Base-by-base conservation (phyloP, 805 yeast species). In the Cephaloascus fragrans region DNA sequence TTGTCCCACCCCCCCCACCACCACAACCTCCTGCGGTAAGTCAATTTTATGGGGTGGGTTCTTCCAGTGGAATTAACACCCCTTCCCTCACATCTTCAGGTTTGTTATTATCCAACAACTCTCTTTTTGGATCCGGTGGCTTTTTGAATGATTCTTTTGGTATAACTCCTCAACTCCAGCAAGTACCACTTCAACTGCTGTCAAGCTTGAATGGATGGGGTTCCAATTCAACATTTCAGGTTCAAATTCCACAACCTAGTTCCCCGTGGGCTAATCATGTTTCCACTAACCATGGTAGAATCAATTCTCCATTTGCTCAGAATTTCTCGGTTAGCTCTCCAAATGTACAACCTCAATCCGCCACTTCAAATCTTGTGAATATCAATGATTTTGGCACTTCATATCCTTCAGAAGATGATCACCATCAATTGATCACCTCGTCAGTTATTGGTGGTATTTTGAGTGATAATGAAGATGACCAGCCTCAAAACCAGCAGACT, bases 151-250 rank as follows among this genome's bases (percentile, higher is more conserved):
- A 16, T 31, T 9, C 16, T 9, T n/a, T 23, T 12, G 28, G 28
- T 23, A 23, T 23, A 6, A 6, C 28, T 23, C 28, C 6, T 8
- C 28, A 23, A 23, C 28, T 23, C 29, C 31, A 35, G 9, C 17
- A 37, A 28, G 26, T 41, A 16, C 36, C 40, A 35, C n/a, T 38
- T 20, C 40, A 23, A 26, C 26, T 33, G 18, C 23, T 23, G 15
- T n/a, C 40, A 28, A 32, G 18, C 8, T 8, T 31, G 33, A 16
- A 16, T 31, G 33, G 33, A 31, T 31, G 33, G 33, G 33, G 33
- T 16, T 23, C 28, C 6, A 23, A 23, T 23, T 31, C 33, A 9
- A 6, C 33, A 14, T 31, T 31, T 16, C 15, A 16, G 8, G 28
- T 23, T 23, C 28, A 23, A 23, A 12, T 23, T 23, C 28, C 28